Evolutionary conservation across 2,329 filamentous ascomycete species (phyloP), one percentile per base, ranked within the genome.

Genomic region (Colletotrichum sojae): DNA sequence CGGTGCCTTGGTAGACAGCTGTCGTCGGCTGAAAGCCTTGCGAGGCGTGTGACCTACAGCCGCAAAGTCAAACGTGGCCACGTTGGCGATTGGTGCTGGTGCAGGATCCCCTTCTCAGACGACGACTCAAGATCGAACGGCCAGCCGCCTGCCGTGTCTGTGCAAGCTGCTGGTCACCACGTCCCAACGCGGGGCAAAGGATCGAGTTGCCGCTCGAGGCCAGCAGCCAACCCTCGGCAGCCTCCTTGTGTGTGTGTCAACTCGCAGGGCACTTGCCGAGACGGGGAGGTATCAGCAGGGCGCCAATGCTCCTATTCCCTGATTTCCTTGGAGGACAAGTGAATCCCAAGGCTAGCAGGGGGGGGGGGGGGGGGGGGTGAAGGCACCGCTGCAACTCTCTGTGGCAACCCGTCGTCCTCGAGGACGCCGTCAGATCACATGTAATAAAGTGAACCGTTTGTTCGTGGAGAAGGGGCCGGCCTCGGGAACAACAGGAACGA

Each of bases 271-370:
- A 46, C 43, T 56, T 69, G 45, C 25, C 36, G 45, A 66, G 49
- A 69, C 22, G 31, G 49, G 62, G 55, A 60, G 40, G 55, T 66
- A 65, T 68, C 61, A 54, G 40, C 61, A 54, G 53, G 15, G 15
- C 55, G 49, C 51, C 56, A 53, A 67, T 40, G 31, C n/a, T 51
- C 16, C 6, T 22, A 12, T 56, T 56, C 31, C 62, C 51, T 46
- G 18, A 55, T 46, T 52, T 25, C 51, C 18, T 20, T 40, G 39
- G n/a, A 22, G 40, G 36, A 45, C 40, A 58, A 36, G 20, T 39
- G 18, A 63, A 40, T 39, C n/a, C 43, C 31, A 36, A 25, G 63
- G 46, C 52, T 52, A 64, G 61, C 54, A 61, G 64, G 67, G n/a
- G n/a, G n/a, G n/a, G n/a, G n/a, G n/a, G n/a, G n/a, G n/a, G n/a